Conservation (phyloP, 495 filamentous ascomycete genomes). For the Lindgomyces ingoldianus region DNA sequence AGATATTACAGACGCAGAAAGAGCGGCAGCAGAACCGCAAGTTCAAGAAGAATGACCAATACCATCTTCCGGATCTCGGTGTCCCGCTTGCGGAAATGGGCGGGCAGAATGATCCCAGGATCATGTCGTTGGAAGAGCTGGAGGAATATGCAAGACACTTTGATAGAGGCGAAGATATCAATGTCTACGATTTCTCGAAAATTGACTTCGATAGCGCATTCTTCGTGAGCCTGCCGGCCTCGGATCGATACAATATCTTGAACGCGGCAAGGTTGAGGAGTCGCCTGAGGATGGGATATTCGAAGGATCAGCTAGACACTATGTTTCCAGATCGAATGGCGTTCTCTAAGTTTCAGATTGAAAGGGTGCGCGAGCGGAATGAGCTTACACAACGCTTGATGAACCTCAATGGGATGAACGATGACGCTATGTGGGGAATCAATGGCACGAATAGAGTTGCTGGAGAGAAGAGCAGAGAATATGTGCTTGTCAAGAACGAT, state of each 20-base stretch:
- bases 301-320: constrained; percentile 88
- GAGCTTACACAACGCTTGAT: constrained; percentile 94
- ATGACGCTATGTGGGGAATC: constrained; percentile 62
- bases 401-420: constrained; percentile 87
- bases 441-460: constrained; percentile 72
- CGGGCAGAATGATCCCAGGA: constrained; percentile 82
- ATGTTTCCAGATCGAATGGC: constrained; percentile 99
- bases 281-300: constrained; percentile 88
- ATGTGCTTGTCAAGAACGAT: constrained; percentile 92
- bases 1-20: constrained; percentile 74
- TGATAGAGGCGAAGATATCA: constrained; percentile 89
- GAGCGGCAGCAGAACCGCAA: constrained; percentile 73
- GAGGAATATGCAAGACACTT: constrained; percentile 93
- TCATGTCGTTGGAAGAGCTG: constrained; percentile 91
- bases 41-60: constrained; percentile 89
- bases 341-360: constrained; percentile 94
- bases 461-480: constrained; percentile 87
- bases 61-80: constrained; percentile 86
- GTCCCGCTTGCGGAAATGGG: constrained; percentile 79
- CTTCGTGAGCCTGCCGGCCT: constrained; percentile 84
- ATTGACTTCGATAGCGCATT: constrained; percentile 96
- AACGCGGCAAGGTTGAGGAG: constrained; percentile 88
- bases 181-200: constrained; percentile 97
- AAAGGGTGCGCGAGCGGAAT: constrained; percentile 86
- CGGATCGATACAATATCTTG: constrained; percentile 93